Evolutionary conservation across 495 filamentous ascomycete genomes (phyloP).

Genomic region (Hyaloscypha finlandica): DNA sequence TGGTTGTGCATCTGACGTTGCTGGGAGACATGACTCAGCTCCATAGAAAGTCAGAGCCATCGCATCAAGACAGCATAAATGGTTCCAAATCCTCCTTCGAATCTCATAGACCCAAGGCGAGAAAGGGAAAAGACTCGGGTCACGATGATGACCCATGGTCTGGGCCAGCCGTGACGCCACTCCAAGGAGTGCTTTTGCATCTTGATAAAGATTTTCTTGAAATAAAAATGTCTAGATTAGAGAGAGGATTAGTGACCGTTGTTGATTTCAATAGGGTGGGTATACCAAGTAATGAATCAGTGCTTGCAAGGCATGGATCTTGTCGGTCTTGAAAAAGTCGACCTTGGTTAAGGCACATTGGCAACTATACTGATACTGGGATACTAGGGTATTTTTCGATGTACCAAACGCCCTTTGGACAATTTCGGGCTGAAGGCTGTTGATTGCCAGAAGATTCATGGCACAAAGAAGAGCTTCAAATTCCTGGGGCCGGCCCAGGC

Average conservation of each 20-base stretch:
- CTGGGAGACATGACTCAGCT: constrained; percentile 25
- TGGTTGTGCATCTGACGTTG: constrained; percentile 19
- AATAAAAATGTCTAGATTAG: constrained; percentile 26
- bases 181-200: constrained; percentile 23
- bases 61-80: constrained; percentile 23
- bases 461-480: constrained; percentile 26
- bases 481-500: constrained; percentile 5
- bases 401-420: constrained; percentile 14
- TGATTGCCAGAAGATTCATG: constrained; percentile 21
- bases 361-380: constrained; percentile 10
- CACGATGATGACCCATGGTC: constrained; percentile 33
- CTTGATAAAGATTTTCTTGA: constrained; percentile 21
- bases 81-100: constrained; percentile 31
- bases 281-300: constrained; percentile 24
- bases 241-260: background rate
- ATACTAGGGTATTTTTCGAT: constrained; percentile 11
- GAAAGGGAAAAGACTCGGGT: constrained; percentile 31
- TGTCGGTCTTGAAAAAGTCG: constrained; percentile 23
- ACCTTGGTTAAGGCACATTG: constrained; percentile 15
- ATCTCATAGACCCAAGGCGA: constrained; percentile 33
- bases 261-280: background rate
- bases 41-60: constrained; percentile 22
- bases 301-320: constrained; percentile 17
- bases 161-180: constrained; percentile 25
- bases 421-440: constrained; percentile 18